Percentiles rank a stretch among this genome's conserved stretches.
Conservation (phyloP, 768 basidiomycete species). For the Termitomyces sp. region DNA sequence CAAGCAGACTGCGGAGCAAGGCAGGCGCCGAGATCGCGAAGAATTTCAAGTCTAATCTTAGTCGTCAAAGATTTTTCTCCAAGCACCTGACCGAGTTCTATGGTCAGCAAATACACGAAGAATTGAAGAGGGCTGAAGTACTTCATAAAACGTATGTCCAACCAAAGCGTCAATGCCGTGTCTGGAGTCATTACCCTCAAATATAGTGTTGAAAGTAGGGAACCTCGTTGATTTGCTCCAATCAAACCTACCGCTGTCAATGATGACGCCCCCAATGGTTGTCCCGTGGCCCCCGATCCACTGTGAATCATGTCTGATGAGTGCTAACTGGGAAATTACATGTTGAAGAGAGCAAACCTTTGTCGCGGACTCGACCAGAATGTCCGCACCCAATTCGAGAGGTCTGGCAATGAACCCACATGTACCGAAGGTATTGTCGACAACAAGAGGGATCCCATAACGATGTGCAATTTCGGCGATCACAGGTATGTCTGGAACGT, state of each 20-base stretch:
- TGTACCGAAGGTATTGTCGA: constrained; percentile 60
- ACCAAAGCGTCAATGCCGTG: constrained; percentile 2
- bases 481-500: constrained; percentile 43
- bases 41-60: constrained; percentile 38
- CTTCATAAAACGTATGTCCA: constrained; percentile 11
- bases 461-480: constrained; percentile 62
- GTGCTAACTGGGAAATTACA: constrained; percentile 28
- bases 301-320: constrained; percentile 31
- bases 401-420: constrained; percentile 38
- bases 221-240: constrained; percentile 46
- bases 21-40: constrained; percentile 49
- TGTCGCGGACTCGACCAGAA: constrained; percentile 26
- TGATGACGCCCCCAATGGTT: constrained; percentile 56
- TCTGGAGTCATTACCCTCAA: background rate
- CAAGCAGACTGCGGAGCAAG: constrained; percentile 55
- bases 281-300: constrained; percentile 68
- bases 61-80: constrained; percentile 12
- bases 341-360: background rate
- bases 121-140: background rate
- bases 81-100: background rate
- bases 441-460: constrained; percentile 53
- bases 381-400: constrained; percentile 21
- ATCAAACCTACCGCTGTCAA: constrained; percentile 59
- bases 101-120: background rate
- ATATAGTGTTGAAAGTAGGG: constrained; percentile 14